Base-by-base conservation (phyloP, 179 eudicot species). In the Vitellaria paradoxa region DNA sequence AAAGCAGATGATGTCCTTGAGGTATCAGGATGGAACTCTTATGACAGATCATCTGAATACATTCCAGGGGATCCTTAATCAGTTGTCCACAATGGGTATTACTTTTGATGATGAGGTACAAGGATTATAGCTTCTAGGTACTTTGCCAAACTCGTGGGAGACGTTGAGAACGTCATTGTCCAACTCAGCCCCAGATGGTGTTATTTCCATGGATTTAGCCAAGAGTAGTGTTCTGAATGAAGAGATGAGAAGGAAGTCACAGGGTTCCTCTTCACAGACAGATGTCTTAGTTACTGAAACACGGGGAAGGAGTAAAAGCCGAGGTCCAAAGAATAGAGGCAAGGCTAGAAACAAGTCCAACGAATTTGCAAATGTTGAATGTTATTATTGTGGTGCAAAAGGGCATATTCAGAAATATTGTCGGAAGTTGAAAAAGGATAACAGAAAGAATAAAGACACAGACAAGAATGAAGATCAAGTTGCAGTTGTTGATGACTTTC, bases 1-100 rank as follows among this genome's bases (percentile, higher is more conserved):
- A 2, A 72, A 77, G 11, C 50, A 81, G 50, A 40, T 77, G 68
- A 55, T 81, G 74, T 1, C n/a, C 11, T 65, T 77, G 77, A 71
- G 24, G 69, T 70, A 81, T 67, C 6, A 24, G 0, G 77, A 81
- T 53, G 73, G 52, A 5, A 37, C 68, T 13, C 68, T 68, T 30
- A 56, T 81, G 40, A 55, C 63, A 0, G 70, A 73, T 18, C 81
- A 77, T 14, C 15, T 81, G 69, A 81, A 81, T 81, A 5, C 7
- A 1, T 65, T 62, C 40, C 75, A 57, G 67, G 78, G 64, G 6
- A 50, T 50, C 12, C 8, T 50, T 50, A 50, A 50, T 50, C 53
- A 50, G 4, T 50, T 50, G 53, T 1, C 53, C 12, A 11, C 53
- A 11, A 50, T 50, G 53, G 53, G 53, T 50, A 50, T 50, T 11